Conservation (phyloP, 1,139 yeast genomes). For the Taphrina pruni region DNA sequence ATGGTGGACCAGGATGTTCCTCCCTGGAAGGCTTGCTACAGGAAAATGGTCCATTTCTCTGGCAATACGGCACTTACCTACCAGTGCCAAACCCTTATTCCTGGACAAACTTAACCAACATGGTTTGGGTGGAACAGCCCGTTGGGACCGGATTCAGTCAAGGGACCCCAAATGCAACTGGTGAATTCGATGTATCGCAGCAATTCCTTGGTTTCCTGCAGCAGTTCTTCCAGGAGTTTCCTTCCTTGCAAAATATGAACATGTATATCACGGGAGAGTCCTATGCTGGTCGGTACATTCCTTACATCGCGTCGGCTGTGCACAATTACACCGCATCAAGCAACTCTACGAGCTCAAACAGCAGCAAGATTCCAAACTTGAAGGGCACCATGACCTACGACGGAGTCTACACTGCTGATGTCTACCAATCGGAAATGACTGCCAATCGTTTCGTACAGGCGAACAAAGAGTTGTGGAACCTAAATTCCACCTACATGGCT, state of each 20-base stretch:
- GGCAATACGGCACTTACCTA: constrained; percentile 62
- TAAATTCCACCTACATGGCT: constrained; percentile 6
- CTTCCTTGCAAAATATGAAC: constrained; percentile 54
- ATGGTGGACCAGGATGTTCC: constrained; percentile 89
- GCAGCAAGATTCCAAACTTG: constrained; percentile 1
- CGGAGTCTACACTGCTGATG: constrained; percentile 19
- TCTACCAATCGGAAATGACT: constrained; percentile 14
- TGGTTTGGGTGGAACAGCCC: constrained; percentile 77
- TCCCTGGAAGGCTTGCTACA: constrained; percentile 95
- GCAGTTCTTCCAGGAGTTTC: constrained; percentile 71
- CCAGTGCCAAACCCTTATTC: constrained; percentile 64
- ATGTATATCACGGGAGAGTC: constrained; percentile 91
- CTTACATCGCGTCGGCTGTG: constrained; percentile 75
- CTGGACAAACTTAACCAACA: constrained; percentile 28
- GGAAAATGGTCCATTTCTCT: constrained; percentile 87
- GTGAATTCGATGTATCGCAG: constrained; percentile 10
- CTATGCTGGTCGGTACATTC: constrained; percentile 95
- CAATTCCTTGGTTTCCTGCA: constrained; percentile 61
- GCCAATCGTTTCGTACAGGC: constrained; percentile 15
- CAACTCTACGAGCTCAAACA: not conserved
- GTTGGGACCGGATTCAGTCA: constrained; percentile 88
- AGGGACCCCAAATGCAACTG: constrained; percentile 49
- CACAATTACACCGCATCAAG: constrained; percentile 30
- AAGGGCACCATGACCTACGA: constrained; percentile 30
- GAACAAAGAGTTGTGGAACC: constrained; percentile 2